Conservation (phyloP, 2,329 filamentous ascomycete species). For the Hymenotorrendiella dingleyae region DNA sequence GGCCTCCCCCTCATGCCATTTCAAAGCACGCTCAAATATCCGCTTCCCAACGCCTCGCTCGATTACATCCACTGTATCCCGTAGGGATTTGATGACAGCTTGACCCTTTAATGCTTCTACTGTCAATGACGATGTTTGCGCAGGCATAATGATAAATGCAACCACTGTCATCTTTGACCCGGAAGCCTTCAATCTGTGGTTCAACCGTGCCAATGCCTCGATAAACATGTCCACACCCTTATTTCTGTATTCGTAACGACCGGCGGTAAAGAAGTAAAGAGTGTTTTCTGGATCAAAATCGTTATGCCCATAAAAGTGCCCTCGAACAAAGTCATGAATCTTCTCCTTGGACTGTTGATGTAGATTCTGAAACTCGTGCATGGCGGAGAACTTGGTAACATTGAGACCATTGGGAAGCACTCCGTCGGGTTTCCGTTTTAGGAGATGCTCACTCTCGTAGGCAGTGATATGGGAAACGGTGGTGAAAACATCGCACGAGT, state of each 20-base stretch:
- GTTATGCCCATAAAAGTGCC: constrained; percentile 97
- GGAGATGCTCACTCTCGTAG: constrained; percentile 93
- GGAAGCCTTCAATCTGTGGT: constrained; percentile 79
- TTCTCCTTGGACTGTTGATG: constrained; percentile 96
- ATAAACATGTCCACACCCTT: constrained; percentile 99
- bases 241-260: constrained; percentile 95
- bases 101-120: constrained; percentile 96
- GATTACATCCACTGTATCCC: constrained; percentile 89
- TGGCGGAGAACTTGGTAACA: constrained; percentile 96
- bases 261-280: constrained; percentile 94
- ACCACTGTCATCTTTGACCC: constrained; percentile 92
- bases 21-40: constrained; percentile 88
- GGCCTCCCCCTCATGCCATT: constrained; percentile 91
- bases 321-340: constrained; percentile 96
- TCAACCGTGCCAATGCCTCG: constrained; percentile 87
- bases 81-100: constrained; percentile 91
- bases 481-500: constrained; percentile 93
- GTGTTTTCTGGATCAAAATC: constrained; percentile 97
- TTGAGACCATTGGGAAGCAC: constrained; percentile 96
- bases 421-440: constrained; percentile 96
- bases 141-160: constrained; percentile 98
- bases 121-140: constrained; percentile 88
- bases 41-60: constrained; percentile 88
- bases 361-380: constrained; percentile 98
- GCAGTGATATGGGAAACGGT: constrained; percentile 98